Conservation (phyloP, 805 yeast genomes). For the Cyberlindnera saturnus region DNA sequence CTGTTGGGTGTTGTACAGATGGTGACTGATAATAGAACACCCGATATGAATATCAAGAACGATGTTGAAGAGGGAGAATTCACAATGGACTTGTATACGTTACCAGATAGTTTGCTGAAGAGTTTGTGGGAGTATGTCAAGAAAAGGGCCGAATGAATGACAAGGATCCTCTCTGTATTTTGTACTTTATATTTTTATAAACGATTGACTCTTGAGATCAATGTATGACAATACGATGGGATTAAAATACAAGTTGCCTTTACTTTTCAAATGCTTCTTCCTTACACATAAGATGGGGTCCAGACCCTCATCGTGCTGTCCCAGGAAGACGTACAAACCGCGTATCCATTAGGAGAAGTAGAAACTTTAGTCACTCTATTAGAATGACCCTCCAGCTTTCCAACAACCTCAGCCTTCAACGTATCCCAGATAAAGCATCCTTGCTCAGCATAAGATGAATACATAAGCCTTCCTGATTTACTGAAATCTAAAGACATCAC, state of each 20-base stretch:
- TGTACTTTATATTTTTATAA: background rate
- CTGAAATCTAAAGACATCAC: conserved; percentile 70
- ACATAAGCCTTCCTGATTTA: conserved; percentile 65
- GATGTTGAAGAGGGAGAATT: conserved; percentile 97
- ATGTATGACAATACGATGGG: no score
- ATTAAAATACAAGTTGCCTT: background rate
- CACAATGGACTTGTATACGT: conserved; percentile 88
- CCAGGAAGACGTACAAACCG: conserved; percentile 76
- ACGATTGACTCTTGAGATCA: no score
- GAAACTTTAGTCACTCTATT: conserved; percentile 58
- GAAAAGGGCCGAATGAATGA: conserved; percentile 43
- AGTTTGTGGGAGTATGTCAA: conserved; percentile 93
- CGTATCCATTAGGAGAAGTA: conserved; percentile 69
- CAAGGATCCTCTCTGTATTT: background rate
- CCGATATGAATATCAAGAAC: conserved; percentile 92
- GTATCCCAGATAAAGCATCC: conserved; percentile 78
- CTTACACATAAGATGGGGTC: conserved; percentile 33
- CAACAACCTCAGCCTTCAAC: conserved; percentile 57
- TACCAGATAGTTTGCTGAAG: conserved; percentile 86
- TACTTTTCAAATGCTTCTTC: background rate
- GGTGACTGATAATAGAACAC: conserved; percentile 93
- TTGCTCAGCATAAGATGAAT: conserved; percentile 68
- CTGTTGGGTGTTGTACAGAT: conserved; percentile 91
- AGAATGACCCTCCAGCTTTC: conserved; percentile 58
- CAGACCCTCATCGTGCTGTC: conserved; percentile 68